A percentile compares a stretch with the other conserved stretches of the same genome.
phyloP scores from a whole-genome alignment of 106 monocot genomes.

The Acorus calamus region DNA sequence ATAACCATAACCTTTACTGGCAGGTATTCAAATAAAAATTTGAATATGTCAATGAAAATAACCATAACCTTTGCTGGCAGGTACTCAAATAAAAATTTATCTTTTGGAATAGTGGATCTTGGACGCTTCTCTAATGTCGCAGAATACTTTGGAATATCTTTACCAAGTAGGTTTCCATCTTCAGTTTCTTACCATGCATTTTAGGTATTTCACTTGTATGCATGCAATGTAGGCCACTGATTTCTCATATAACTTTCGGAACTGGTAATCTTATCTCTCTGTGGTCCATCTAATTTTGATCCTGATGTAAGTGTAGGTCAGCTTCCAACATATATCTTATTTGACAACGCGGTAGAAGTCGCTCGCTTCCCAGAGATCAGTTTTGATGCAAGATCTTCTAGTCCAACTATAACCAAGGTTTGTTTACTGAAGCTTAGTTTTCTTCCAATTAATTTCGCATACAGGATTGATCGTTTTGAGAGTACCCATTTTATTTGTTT shows the following conservation, averaged over 20 bases:
- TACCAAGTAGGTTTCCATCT: slow-evolving; percentile 33
- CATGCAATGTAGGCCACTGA: too few relatives aligned
- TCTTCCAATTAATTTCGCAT: background rate
- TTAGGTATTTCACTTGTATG: background rate
- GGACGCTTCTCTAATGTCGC: slow-evolving; percentile 94
- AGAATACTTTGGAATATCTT: slow-evolving; percentile 70
- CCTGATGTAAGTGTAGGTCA: slow-evolving; percentile 18
- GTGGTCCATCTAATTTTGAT: background rate
- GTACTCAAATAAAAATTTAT: slow-evolving; percentile 81
- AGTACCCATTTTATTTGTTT: too few relatives aligned
- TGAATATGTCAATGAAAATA: too few relatives aligned
- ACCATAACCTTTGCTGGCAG: slow-evolving; percentile 24
- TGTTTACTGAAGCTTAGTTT: background rate
- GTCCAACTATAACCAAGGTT: slow-evolving; percentile 67
- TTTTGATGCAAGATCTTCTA: slow-evolving; percentile 24
- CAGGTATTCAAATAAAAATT: too few relatives aligned
- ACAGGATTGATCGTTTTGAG: too few relatives aligned
- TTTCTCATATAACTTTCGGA: too few relatives aligned
- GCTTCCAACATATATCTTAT: slow-evolving; percentile 81
- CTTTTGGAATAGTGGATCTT: slow-evolving; percentile 86
- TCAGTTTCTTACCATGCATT: background rate
- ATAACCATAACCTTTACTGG: too few relatives aligned
- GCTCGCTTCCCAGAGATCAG: slow-evolving; percentile 47
- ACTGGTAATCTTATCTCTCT: background rate
- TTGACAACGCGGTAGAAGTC: slow-evolving; percentile 71